Percentiles rank a stretch among this genome's conserved stretches.
These are phyloP conservation scores for Kodamaea kaohsiungensis DNA, from an alignment of 805 yeast genomes.

Conservation along the genomic window DNA sequence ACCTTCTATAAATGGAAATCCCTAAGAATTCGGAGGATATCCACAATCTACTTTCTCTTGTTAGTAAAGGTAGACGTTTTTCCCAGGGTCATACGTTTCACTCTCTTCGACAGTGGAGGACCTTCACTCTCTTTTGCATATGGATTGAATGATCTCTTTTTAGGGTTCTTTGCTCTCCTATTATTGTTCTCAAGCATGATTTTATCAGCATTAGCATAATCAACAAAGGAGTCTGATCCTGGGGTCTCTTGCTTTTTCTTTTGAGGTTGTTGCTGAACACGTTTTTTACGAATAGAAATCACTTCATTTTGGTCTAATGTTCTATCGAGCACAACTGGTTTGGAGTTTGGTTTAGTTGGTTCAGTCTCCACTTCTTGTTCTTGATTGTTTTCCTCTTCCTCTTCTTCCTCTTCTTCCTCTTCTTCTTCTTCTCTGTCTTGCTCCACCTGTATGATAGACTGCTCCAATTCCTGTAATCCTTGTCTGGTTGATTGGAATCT, in stretches of 20 bases:
- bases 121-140: conserved; percentile 51
- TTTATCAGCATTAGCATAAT: conserved; percentile 46
- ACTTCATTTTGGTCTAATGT: conserved; percentile 15
- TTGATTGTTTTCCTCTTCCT: conserved; percentile 6
- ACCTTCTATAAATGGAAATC: not conserved
- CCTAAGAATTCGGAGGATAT: not conserved
- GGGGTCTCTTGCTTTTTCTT: conserved; percentile 11
- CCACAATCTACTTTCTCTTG: conserved; percentile 11
- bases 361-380: conserved; percentile 1
- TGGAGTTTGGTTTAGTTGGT: not conserved
- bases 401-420: conserved; percentile 8
- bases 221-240: conserved; percentile 32
- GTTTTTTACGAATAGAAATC: conserved; percentile 37
- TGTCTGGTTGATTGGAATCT: conserved; percentile 16
- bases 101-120: conserved; percentile 54
- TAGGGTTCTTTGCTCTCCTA: conserved; percentile 24
- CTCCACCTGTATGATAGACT: conserved; percentile 8
- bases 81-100: conserved; percentile 36
- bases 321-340: not conserved
- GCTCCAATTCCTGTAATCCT: conserved; percentile 14
- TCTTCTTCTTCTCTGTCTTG: conserved; percentile 13
- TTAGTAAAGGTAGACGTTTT: conserved; percentile 36
- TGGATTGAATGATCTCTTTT: conserved; percentile 59
- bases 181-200: conserved; percentile 31
- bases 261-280: conserved; percentile 8